Evolutionary conservation across 768 basidiomycete species (phyloP).

Genomic region (Podaxis sp.): DNA sequence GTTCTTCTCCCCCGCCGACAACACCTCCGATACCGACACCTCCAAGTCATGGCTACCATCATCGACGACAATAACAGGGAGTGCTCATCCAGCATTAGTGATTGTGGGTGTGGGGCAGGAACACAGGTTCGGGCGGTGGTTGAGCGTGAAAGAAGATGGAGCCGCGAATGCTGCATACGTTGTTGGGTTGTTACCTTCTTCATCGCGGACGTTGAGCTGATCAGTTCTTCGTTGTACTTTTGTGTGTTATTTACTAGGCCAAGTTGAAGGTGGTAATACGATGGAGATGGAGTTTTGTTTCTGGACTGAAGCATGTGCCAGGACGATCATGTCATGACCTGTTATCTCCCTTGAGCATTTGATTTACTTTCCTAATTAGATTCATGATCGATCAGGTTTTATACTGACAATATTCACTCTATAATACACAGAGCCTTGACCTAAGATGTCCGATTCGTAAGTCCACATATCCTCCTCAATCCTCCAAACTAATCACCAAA

Average conservation of each 20-base stretch:
- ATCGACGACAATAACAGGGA: slow-evolving; percentile 20
- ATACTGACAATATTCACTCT: neutral
- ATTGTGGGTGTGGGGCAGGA: slow-evolving; percentile 87
- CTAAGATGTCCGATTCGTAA: neutral
- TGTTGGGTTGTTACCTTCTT: slow-evolving; percentile 46
- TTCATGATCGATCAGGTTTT: neutral
- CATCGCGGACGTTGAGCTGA: slow-evolving; percentile 25
- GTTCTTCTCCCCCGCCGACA: slow-evolving; percentile 29
- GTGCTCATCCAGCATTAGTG: slow-evolving; percentile 46
- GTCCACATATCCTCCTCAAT: neutral
- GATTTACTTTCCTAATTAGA: neutral
- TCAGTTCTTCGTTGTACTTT: neutral
- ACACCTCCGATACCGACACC: slow-evolving; percentile 30
- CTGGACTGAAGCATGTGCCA: no score
- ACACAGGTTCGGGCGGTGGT: slow-evolving; percentile 88
- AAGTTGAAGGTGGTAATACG: neutral
- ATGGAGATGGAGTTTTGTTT: no score
- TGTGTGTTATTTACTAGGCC: neutral
- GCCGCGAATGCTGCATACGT: slow-evolving; percentile 74
- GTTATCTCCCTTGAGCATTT: neutral
- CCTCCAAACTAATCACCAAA: neutral
- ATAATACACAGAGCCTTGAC: no score
- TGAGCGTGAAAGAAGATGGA: slow-evolving; percentile 66
- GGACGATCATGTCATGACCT: no score
- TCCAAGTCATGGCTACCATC: slow-evolving; percentile 18